Evolutionary conservation across 169 alveolate species (phyloP), one percentile per base, ranked within the genome.

Genomic region (Cryptosporidium meleagridis): DNA sequence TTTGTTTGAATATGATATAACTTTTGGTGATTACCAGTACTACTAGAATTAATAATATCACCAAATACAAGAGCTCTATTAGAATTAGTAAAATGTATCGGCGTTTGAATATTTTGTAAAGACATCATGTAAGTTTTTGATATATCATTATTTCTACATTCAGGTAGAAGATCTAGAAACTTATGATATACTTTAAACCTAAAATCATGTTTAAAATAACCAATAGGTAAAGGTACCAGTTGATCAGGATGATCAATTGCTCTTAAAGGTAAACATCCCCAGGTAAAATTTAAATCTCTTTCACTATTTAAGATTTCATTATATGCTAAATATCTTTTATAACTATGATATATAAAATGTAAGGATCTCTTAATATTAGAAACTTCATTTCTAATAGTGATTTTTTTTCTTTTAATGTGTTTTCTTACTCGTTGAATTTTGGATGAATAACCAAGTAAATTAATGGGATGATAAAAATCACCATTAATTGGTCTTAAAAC

Each of bases 261-360:
- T 41, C 97, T 87, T 26, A 96, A 96, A 10, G 98, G 98, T 68
- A 96, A 92, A 14, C 95, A 91, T 0, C 98, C 98, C 98, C 98
- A 96, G 31, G 96, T 93, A 86, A 95, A 96, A 33, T 89, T 85
- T 70, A 91, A 89, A 29, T 93, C 92, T 33, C 69, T 70, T 91
- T 86, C 51, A 92, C 95, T 55, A 37, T 73, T 73, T 37, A n/a
- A n/a, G 3, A 73, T 58, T 9, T 73, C 86, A 7, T 21, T 73
- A 21, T 73, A 9, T 0, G 59, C 45, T 26, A 80, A 3, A 41
- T 62, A 80, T 33, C 39, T 35, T 29, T 48, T 62, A 39, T 80
- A 80, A 0, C 14, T 2, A 1, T 44, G 31, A 33, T 80, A 61
- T 23, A 80, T 16, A 12, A 21, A 12, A 26, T 75, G 89, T 23